These are phyloP conservation scores for Suhomyces anneliseae DNA, from an alignment of 1,139 yeast species.

Conservation along the genomic window DNA sequence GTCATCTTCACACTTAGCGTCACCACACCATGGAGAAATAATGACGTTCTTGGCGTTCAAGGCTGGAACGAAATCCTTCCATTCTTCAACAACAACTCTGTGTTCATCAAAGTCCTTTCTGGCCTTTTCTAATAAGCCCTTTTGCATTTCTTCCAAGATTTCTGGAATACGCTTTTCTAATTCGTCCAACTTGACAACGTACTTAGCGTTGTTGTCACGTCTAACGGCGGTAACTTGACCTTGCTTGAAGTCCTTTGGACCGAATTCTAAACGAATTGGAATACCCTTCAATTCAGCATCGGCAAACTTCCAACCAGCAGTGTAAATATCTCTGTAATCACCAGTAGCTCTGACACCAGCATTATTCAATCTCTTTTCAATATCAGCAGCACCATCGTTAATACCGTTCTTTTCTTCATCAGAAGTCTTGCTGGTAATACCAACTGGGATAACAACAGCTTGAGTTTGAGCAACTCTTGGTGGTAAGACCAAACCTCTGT, in stretches of 20 bases:
- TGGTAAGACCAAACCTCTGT: slow-evolving; percentile 96
- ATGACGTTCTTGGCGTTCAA: slow-evolving; percentile 90
- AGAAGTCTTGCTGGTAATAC: slow-evolving; percentile 83
- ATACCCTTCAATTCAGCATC: slow-evolving; percentile 97
- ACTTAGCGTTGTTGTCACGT: slow-evolving; percentile 85
- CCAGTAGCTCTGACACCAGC: slow-evolving; percentile 73
- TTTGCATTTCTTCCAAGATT: slow-evolving; percentile 78
- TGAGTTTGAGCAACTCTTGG: slow-evolving; percentile 95
- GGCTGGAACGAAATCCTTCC: slow-evolving; percentile 92
- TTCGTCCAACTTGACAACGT: slow-evolving; percentile 61
- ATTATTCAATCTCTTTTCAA: slow-evolving; percentile 58
- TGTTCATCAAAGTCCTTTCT: slow-evolving; percentile 81
- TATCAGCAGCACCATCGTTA: slow-evolving; percentile 63
- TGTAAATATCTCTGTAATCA: slow-evolving; percentile 90
- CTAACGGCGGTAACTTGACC: slow-evolving; percentile 84
- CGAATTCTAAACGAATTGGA: slow-evolving; percentile 91
- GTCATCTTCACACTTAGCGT: slow-evolving; percentile 89
- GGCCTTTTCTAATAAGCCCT: slow-evolving; percentile 72
- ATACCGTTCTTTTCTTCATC: slow-evolving; percentile 72
- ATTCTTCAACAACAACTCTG: slow-evolving; percentile 74
- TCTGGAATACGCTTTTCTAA: slow-evolving; percentile 70
- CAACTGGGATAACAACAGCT: slow-evolving; percentile 92
- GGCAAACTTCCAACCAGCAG: slow-evolving; percentile 99
- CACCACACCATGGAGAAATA: slow-evolving; percentile 97
- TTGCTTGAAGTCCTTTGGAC: slow-evolving; percentile 90